A percentile compares a stretch with the other conserved stretches of the same genome.
These are phyloP conservation scores for Saccharomycopsis fibuligera DNA, from an alignment of 805 yeast genomes.

Conservation along the genomic window DNA sequence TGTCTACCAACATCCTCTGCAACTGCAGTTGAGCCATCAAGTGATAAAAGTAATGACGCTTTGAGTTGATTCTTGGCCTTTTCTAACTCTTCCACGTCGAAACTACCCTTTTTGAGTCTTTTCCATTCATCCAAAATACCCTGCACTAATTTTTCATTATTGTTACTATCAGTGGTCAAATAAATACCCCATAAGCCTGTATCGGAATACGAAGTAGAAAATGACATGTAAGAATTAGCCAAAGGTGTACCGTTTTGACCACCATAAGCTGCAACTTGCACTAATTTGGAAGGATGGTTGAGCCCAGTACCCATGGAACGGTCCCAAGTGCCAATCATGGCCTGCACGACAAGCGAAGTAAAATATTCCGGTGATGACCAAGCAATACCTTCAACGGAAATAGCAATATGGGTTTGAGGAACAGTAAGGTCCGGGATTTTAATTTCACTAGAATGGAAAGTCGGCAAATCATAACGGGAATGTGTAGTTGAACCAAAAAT, in stretches of 20 bases:
- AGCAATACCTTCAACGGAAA: constrained; percentile 96
- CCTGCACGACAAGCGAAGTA: constrained; percentile 92
- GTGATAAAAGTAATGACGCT: constrained; percentile 80
- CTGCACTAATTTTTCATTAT: constrained; percentile 55
- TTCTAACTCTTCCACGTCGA: constrained; percentile 80
- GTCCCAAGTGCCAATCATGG: constrained; percentile 97
- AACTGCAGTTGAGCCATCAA: constrained; percentile 92
- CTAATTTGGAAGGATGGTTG: constrained; percentile 80
- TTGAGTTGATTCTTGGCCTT: constrained; percentile 92
- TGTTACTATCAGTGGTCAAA: constrained; percentile 61
- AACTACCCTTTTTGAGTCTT: constrained; percentile 69
- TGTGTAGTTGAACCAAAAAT: constrained; percentile 65
- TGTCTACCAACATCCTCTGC: constrained; percentile 99
- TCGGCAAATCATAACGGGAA: constrained; percentile 58
- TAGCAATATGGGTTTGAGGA: constrained; percentile 86
- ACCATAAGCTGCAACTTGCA: constrained; percentile 53
- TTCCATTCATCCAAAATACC: constrained; percentile 85
- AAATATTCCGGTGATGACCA: constrained; percentile 96
- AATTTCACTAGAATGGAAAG: constrained; percentile 80
- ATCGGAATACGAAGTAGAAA: constrained; percentile 94
- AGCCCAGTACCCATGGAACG: constrained; percentile 81
- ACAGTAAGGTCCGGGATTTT: constrained; percentile 75
- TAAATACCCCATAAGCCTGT: constrained; percentile 98
- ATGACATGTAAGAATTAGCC: constrained; percentile 94
- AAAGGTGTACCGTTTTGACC: constrained; percentile 55